Percentiles rank a stretch among this genome's conserved stretches.
Conservation (phyloP, 345 rosid genomes). For the Salix purpurea region DNA sequence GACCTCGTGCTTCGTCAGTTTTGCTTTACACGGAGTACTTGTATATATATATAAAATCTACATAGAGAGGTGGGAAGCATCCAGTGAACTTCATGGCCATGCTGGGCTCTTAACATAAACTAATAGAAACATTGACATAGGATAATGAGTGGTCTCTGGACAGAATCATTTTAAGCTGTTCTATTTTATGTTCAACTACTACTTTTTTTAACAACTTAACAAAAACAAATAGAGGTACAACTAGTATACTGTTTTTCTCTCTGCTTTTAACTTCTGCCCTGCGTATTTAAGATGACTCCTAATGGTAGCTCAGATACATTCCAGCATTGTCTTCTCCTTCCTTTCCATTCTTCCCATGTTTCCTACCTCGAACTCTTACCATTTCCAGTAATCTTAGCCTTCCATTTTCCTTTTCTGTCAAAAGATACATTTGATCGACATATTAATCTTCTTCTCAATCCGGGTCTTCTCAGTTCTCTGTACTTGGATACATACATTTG, state of each 20-base stretch:
- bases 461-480: conserved; percentile 4
- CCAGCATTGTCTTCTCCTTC: conserved; percentile 48
- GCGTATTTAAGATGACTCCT: conserved; percentile 50
- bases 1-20: conserved; percentile 44
- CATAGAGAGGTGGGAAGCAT: conserved; percentile 26
- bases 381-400: conserved; percentile 21
- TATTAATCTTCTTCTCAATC: conserved; percentile 3
- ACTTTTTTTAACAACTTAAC: conserved; percentile 18
- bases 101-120: conserved; percentile 12
- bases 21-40: conserved; percentile 13
- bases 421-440: conserved; percentile 4
- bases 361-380: conserved; percentile 22
- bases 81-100: conserved; percentile 25
- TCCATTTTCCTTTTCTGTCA: conserved; percentile 8
- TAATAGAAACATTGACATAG: conserved; percentile 33
- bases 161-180: conserved; percentile 25
- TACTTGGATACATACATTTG: not conserved
- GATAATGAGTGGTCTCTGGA: conserved; percentile 20
- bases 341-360: conserved; percentile 44
- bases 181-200: conserved; percentile 32
- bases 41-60: not conserved
- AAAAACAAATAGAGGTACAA: conserved; percentile 11
- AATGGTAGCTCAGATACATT: conserved; percentile 35
- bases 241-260: conserved; percentile 4
- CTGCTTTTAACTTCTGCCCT: conserved; percentile 22